Evolutionary conservation across 1,139 yeast species (phyloP), one percentile per base, ranked within the genome.

Genomic region (Diutina sp.): DNA sequence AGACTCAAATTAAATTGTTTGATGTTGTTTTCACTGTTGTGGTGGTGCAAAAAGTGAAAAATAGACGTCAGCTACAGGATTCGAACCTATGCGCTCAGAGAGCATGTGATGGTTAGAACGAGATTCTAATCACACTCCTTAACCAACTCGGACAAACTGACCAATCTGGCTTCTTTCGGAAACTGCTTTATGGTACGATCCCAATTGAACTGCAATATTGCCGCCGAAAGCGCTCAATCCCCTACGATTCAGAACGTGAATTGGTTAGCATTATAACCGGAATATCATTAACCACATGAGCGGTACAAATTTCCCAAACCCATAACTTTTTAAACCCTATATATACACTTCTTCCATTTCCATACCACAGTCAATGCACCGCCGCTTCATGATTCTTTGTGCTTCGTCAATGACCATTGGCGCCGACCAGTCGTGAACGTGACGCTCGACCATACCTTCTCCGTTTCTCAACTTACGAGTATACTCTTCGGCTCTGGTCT

Each of bases 401-500:
- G 66, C 77, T 60, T 65, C 74, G 60, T 59, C 64, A 68, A 59
- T 72, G 9, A 62, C 61, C 66, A 79, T 67, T 0, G 87, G 83
- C 0, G 80, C 83, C 25, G 86, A 80, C 90, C 96, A 93, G 53
- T 83, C 84, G 66, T 93, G 99, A 7, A 73, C 77, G 67, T 93
- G 99, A 25, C 75, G 65, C 50, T 74, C 79, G 6, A 76, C 78
- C 53, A 76, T 60, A 4, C 78, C 75, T 57, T 73, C 72, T 0
- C 85, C 85, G 57, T 84, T 80, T 56, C 89, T 71, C 50, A 87
- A 66, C 64, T 84, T 80, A 58, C 87, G 74, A 1, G 96, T 90
- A 66, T 80, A 85, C 63, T 91, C 96, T 66, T 91, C 96, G 0
- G 98, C 98, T 63, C 99, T 76, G 2, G 97, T 88, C 64, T 87